Conservation (phyloP, 441 rosid genomes). For the Pelargonium myrrhifolium region DNA sequence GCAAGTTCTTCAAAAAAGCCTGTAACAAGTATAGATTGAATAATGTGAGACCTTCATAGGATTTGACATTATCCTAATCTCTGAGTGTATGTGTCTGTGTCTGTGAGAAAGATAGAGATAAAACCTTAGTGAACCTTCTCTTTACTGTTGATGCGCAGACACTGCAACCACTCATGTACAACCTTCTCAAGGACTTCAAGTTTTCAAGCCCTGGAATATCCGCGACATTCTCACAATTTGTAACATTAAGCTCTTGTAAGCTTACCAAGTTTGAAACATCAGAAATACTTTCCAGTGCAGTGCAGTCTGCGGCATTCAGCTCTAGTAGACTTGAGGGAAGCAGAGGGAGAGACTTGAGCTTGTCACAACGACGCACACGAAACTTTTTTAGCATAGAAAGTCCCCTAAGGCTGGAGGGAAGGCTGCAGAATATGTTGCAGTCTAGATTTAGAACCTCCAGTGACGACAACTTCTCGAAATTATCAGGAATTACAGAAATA, state of each 20-base stretch:
- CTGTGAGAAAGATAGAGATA: constrained; percentile 6
- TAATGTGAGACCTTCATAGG: too few species aligned
- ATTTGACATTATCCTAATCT: neutral
- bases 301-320: constrained; percentile 38
- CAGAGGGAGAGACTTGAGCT: constrained; percentile 47
- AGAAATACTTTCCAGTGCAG: constrained; percentile 31
- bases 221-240: constrained; percentile 43
- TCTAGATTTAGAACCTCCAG: constrained; percentile 38
- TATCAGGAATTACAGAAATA: constrained; percentile 47
- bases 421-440: constrained; percentile 40
- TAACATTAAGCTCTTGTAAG: constrained; percentile 36
- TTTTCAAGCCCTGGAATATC: constrained; percentile 49
- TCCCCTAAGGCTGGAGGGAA: constrained; percentile 51
- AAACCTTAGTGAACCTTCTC: constrained; percentile 53
- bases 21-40: constrained; percentile 17
- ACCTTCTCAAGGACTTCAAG: constrained; percentile 32
- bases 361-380: constrained; percentile 32
- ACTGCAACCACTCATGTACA: constrained; percentile 50
- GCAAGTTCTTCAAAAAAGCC: constrained; percentile 39
- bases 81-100: neutral
- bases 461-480: constrained; percentile 40
- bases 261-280: constrained; percentile 34
- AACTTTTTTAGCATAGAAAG: constrained; percentile 44
- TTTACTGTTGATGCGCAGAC: constrained; percentile 27
- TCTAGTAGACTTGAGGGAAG: constrained; percentile 42